These are phyloP conservation scores for Aureobasidium uvarum DNA, from an alignment of 2,329 filamentous ascomycete genomes.

Conservation along the genomic window DNA sequence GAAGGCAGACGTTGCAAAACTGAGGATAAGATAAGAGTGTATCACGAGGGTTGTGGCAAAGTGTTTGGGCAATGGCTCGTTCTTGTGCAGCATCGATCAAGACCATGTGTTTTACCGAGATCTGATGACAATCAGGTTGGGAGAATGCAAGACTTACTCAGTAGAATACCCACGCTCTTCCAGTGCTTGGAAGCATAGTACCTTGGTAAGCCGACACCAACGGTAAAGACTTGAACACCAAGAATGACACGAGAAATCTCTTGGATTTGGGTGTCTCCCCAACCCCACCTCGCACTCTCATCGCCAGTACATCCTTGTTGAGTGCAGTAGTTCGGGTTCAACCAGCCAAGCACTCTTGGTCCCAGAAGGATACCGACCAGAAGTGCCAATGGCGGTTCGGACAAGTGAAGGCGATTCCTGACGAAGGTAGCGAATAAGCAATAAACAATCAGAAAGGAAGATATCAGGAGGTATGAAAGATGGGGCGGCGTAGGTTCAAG, in stretches of 20 bases:
- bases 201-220: conserved; percentile 42
- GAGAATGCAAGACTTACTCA: conserved; percentile 32
- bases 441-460: conserved; percentile 48
- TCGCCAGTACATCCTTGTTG: conserved; percentile 31
- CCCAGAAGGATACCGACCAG: conserved; percentile 48
- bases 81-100: not conserved
- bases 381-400: conserved; percentile 50
- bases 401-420: conserved; percentile 50
- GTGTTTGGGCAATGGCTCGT: not conserved
- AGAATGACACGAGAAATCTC: conserved; percentile 47
- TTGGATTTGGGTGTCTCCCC: conserved; percentile 45
- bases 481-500: conserved; percentile 50
- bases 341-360: conserved; percentile 42
- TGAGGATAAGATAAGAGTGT: not conserved
- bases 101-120: not conserved
- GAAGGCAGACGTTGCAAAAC: not conserved
- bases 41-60: not conserved
- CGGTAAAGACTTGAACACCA: conserved; percentile 45
- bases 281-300: conserved; percentile 41
- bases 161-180: conserved; percentile 50
- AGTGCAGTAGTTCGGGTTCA: conserved; percentile 44
- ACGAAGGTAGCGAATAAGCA: conserved; percentile 49
- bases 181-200: conserved; percentile 54
- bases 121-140: not conserved
- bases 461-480: conserved; percentile 47